A percentile compares a stretch with the other conserved stretches of the same genome.
These are phyloP conservation scores for Haplographium delicatum DNA, from an alignment of 495 filamentous ascomycete species.

Conservation along the genomic window DNA sequence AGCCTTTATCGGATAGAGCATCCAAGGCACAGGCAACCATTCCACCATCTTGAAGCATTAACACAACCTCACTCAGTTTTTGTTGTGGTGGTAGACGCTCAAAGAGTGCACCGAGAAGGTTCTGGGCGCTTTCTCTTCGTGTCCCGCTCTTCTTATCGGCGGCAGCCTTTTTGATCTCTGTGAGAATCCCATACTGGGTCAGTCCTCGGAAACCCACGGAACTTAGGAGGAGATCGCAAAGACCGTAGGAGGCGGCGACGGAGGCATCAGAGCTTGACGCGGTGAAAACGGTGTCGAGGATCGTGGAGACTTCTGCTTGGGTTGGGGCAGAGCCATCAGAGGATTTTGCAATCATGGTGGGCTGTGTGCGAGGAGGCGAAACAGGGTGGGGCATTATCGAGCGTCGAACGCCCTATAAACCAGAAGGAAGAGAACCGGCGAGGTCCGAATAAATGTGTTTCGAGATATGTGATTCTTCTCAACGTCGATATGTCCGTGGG, in stretches of 20 bases:
- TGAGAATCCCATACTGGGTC: conserved; percentile 62
- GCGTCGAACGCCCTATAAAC: conserved; percentile 18
- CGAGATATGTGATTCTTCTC: no score
- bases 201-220: conserved; percentile 75
- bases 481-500: conserved; percentile 6
- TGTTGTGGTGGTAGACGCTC: conserved; percentile 79
- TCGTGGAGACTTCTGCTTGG: conserved; percentile 62
- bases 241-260: conserved; percentile 77
- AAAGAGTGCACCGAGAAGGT: conserved; percentile 86
- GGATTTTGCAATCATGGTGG: conserved; percentile 56
- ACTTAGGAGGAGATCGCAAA: conserved; percentile 73
- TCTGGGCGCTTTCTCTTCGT: conserved; percentile 87
- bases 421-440: no score
- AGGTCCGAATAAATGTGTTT: no score
- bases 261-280: conserved; percentile 80
- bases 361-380: conserved; percentile 51
- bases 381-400: conserved; percentile 62
- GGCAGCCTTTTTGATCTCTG: conserved; percentile 77
- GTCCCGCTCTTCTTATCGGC: conserved; percentile 89
- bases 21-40: conserved; percentile 73
- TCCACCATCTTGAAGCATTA: conserved; percentile 74
- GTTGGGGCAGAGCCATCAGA: conserved; percentile 54
- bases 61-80: conserved; percentile 71
- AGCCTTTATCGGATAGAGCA: conserved; percentile 82
- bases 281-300: conserved; percentile 71